Evolutionary conservation across 2,329 filamentous ascomycete species (phyloP), one percentile per base, ranked within the genome.

Genomic region (Pseudonectria buxi): DNA sequence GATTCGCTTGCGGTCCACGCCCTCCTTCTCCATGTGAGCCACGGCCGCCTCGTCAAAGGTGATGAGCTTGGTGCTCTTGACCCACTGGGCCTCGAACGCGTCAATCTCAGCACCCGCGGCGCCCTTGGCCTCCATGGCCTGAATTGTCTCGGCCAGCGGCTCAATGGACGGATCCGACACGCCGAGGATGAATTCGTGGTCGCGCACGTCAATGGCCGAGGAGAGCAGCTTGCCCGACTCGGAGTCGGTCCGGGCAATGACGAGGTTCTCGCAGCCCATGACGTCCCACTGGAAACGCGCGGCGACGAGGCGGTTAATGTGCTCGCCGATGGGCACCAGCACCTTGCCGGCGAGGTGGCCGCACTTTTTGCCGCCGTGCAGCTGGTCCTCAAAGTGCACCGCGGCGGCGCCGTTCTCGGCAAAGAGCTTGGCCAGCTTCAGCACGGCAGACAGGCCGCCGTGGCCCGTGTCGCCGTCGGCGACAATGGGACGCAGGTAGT

Each of bases 341-440:
- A 96, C 92, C 61, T 96, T 98, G 49, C 92, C 92, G 1, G 92
- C 92, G 42, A 96, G 69, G 64, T 98, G 92, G 12, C 92, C 92
- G 57, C 92, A 98, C 66, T 96, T 98, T 72, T 98, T 98, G 42
- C 92, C 92, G 28, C 92, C 92, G 57, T 96, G 92, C 30, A 96
- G 76, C 65, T 98, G 92, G 57, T 98, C 92, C 63, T 98, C 92
- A 44, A 98, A 95, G 62, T 98, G 92, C 3, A 98, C 92, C 7
- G 84, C 92, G 0, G 92, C 92, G 1, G 92, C 92, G 35, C 92
- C 92, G 50, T 94, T 94, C 65, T 98, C 92, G 13, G 92, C 92
- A 53, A 98, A 98, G 7, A 96, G 77, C 67, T 96, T 98, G 27
- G 92, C 89, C 14, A 98, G 76, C 69, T 98, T 98, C 46, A 96